These are phyloP conservation scores for Vaccinium macrocarpon DNA, from an alignment of 148 eudicot species.

Conservation along the genomic window DNA sequence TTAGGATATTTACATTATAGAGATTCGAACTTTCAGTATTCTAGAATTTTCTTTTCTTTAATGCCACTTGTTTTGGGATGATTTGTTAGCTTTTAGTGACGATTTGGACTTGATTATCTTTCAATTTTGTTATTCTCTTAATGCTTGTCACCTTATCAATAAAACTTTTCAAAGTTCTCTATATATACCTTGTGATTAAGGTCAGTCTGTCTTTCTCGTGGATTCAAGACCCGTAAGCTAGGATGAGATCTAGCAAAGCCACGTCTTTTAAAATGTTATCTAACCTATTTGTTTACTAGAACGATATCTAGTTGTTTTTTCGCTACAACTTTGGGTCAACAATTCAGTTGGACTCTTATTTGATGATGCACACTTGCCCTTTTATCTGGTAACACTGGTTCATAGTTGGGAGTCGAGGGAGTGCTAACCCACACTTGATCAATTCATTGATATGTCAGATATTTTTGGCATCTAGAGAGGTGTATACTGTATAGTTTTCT, in stretches of 20 bases:
- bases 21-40: not conserved
- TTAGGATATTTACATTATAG: not conserved
- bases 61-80: not conserved
- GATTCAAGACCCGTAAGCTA: not conserved
- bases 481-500: too few relatives aligned
- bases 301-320: too few relatives aligned
- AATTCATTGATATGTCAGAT: too few relatives aligned
- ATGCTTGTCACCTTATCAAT: not conserved
- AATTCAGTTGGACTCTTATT: too few relatives aligned
- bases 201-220: not conserved
- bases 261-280: not conserved
- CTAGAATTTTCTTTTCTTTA: not conserved
- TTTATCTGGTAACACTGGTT: not conserved
- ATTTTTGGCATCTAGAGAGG: too few relatives aligned
- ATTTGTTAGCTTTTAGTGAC: not conserved
- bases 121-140: not conserved
- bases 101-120: not conserved
- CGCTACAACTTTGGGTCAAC: too few relatives aligned
- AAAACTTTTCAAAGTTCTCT: not conserved
- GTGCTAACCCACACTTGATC: too few relatives aligned
- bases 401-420: too few relatives aligned
- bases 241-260: not conserved
- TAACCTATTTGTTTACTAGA: too few relatives aligned
- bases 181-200: not conserved
- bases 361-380: not conserved